phyloP scores from a whole-genome alignment of 805 yeast genomes.

The Aciculoconidium aculeatum region DNA sequence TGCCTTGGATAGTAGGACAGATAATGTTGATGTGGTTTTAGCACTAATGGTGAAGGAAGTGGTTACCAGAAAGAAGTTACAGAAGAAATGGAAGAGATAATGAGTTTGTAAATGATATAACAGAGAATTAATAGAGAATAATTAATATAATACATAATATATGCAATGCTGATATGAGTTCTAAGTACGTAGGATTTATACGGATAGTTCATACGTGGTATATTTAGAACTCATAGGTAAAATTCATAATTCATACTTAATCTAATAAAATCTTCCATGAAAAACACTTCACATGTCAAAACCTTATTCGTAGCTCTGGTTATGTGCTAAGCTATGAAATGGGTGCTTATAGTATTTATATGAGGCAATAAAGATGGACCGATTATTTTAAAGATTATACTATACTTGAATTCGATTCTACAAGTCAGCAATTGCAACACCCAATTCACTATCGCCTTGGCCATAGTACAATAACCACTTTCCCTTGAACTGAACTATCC shows the following conservation, averaged over 20 bases:
- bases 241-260: no score
- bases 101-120: no score
- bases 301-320: no score
- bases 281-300: no score
- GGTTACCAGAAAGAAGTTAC: slow-evolving; percentile 38
- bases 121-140: no score
- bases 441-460: slow-evolving; percentile 38
- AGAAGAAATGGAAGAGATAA: slow-evolving; percentile 8
- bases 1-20: slow-evolving; percentile 50
- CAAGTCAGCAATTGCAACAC: slow-evolving; percentile 31
- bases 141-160: no score
- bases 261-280: no score
- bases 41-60: slow-evolving; percentile 56
- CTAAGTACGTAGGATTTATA: no score
- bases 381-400: background rate
- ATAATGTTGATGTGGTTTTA: slow-evolving; percentile 51
- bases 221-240: no score
- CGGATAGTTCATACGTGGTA: no score
- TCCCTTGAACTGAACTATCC: slow-evolving; percentile 36
- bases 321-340: no score
- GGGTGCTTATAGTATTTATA: background rate
- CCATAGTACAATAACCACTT: slow-evolving; percentile 39
- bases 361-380: background rate
- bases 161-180: no score
- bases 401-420: background rate